phyloP scores from a whole-genome alignment of 805 yeast species.

The Metschnikowia cerradonensis region DNA sequence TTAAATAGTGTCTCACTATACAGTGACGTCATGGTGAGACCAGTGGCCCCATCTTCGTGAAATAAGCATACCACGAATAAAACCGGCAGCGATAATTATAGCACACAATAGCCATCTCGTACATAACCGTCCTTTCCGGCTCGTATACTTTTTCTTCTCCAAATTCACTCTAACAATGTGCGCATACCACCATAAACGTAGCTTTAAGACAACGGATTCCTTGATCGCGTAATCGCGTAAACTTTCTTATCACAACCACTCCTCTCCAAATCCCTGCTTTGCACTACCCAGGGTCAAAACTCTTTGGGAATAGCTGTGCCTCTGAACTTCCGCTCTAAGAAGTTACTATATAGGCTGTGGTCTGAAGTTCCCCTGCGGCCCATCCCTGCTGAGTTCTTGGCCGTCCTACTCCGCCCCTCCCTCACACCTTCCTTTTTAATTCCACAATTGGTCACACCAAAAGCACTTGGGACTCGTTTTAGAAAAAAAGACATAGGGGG shows the following conservation, averaged over 20 bases:
- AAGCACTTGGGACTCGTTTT: neutral
- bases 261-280: neutral
- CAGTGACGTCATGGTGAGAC: neutral
- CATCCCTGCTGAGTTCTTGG: neutral
- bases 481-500: neutral
- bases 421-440: neutral
- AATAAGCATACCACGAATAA: neutral
- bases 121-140: neutral
- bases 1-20: too few relatives aligned
- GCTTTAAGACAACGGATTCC: neutral
- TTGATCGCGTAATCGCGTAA: conserved; percentile 1
- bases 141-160: neutral
- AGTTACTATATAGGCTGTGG: neutral
- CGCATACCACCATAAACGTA: neutral
- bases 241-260: neutral
- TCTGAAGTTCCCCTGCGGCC: neutral
- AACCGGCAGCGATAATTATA: neutral
- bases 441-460: neutral
- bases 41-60: neutral
- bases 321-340: neutral
- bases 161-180: neutral
- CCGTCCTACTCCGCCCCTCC: neutral
- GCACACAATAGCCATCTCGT: neutral
- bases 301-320: neutral
- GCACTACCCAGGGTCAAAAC: neutral